Percentiles rank a stretch among this genome's conserved stretches.
These are phyloP conservation scores for Casuarina equisetifolia DNA, from an alignment of 306 rosid genomes.

Conservation along the genomic window DNA sequence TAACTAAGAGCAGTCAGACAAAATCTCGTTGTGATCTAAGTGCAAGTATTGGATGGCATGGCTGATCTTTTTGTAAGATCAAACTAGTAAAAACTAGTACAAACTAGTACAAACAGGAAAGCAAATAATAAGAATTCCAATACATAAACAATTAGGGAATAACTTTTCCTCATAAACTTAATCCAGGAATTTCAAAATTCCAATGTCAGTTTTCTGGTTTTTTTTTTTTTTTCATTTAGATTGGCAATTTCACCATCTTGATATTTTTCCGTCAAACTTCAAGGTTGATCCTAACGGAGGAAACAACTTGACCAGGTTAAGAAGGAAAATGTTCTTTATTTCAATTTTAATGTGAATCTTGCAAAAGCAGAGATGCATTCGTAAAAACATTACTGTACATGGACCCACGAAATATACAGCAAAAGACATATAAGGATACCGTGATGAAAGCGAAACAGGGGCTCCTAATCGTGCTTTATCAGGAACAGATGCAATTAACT, in stretches of 20 bases:
- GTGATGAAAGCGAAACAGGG: constrained; percentile 62
- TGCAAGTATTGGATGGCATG: constrained; percentile 8
- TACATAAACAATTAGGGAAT: not conserved
- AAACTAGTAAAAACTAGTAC: constrained; percentile 8
- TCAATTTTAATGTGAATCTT: constrained; percentile 1
- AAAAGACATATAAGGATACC: constrained; percentile 63
- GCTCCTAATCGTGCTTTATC: constrained; percentile 82
- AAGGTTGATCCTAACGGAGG: too few species aligned
- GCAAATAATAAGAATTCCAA: constrained; percentile 6
- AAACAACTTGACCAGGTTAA: too few species aligned
- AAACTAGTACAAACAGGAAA: constrained; percentile 1
- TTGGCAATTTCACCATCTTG: too few species aligned
- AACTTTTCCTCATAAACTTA: too few species aligned
- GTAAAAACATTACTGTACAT: not conserved
- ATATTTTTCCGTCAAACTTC: too few species aligned
- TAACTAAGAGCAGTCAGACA: constrained; percentile 8
- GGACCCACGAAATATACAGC: constrained; percentile 19
- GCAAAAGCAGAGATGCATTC: constrained; percentile 17
- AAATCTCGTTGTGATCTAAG: constrained; percentile 3
- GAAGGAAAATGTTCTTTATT: too few species aligned
- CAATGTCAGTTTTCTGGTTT: too few species aligned
- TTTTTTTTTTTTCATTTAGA: too few species aligned
- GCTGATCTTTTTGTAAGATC: constrained; percentile 21
- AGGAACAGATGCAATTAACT: constrained; percentile 82
- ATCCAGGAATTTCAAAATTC: too few species aligned